Evolutionary conservation across 306 rosid species (phyloP), one percentile per base, ranked within the genome.

Genomic region (Ormosia emarginata): DNA sequence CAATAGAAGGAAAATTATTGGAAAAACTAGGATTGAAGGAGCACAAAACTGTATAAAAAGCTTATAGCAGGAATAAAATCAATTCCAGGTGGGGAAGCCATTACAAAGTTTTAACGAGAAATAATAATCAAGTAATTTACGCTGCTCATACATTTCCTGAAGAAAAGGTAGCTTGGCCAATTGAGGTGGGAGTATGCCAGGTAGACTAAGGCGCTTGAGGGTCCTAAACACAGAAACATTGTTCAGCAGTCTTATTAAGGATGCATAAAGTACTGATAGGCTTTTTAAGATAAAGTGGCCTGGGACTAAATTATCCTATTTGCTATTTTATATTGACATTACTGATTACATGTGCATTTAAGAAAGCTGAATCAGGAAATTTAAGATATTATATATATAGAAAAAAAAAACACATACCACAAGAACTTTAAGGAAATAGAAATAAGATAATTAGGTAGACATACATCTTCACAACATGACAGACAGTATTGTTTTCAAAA

Each of bases 391-490:
- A 24, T 24, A 24, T 24, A 2, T 46, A 44, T 65, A 13, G 3
- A 52, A 1, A 13, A n/a, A 18, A 14, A n/a, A n/a, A n/a, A n/a
- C n/a, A n/a, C n/a, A n/a, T 1, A 53, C 59, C 39, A 15, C 34
- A 77, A 15, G 13, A 41, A 32, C 55, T 55, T 74, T 74, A 15
- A 57, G 72, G 39, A 56, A 18, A 37, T 71, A 82, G 65, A 68
- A 44, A 70, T 34, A 67, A 84, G 30, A 77, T 79, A 85, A 74
- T 46, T 77, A 80, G 69, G 78, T 58, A 81, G 75, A 41, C 59
- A n/a, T 90, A 92, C 94, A 93, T 86, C 41, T 6, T 87, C 71
- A 83, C 69, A 30, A 90, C 90, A 63, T 93, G 97, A 78, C 97
- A 91, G 85, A 58, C 76, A 36, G 82, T 79, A 34, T 10, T 59